Evolutionary conservation across 192 early-diverging fungal species (phyloP).

Genomic region (Mortierella alpina): DNA sequence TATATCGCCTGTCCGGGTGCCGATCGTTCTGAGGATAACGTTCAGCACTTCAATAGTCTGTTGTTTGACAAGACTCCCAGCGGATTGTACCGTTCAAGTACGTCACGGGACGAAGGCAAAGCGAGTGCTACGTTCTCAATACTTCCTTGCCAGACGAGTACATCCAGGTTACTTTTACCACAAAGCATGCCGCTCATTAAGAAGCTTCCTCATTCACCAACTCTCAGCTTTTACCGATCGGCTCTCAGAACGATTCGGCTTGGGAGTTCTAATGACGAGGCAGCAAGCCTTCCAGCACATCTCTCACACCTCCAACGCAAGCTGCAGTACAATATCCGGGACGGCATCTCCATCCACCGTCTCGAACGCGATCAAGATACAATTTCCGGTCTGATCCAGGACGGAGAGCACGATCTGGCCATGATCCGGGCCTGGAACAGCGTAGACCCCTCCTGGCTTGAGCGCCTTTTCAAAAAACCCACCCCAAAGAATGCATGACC

Average conservation of each 20-base stretch:
- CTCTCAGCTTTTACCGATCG: slow-evolving; percentile 32
- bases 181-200: background rate
- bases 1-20: too few relatives aligned
- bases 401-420: slow-evolving; percentile 27
- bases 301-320: slow-evolving; percentile 28
- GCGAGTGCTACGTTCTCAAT: background rate
- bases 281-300: slow-evolving; percentile 6
- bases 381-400: slow-evolving; percentile 19
- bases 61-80: too few relatives aligned
- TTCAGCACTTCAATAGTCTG: too few relatives aligned
- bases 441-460: slow-evolving; percentile 33
- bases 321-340: slow-evolving; percentile 43
- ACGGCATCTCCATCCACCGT: slow-evolving; percentile 39
- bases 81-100: too few relatives aligned
- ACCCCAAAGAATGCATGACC: slow-evolving; percentile 16
- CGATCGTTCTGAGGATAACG: too few relatives aligned
- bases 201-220: slow-evolving; percentile 20
- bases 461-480: slow-evolving; percentile 50
- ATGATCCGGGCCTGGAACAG: slow-evolving; percentile 39
- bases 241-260: slow-evolving; percentile 23
- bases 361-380: slow-evolving; percentile 11
- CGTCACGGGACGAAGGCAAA: too few relatives aligned
- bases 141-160: background rate
- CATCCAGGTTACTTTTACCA: background rate
- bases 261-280: background rate